Base-by-base conservation (phyloP, 352 stramenopile genomes). In the Pythium dissotocum region DNA sequence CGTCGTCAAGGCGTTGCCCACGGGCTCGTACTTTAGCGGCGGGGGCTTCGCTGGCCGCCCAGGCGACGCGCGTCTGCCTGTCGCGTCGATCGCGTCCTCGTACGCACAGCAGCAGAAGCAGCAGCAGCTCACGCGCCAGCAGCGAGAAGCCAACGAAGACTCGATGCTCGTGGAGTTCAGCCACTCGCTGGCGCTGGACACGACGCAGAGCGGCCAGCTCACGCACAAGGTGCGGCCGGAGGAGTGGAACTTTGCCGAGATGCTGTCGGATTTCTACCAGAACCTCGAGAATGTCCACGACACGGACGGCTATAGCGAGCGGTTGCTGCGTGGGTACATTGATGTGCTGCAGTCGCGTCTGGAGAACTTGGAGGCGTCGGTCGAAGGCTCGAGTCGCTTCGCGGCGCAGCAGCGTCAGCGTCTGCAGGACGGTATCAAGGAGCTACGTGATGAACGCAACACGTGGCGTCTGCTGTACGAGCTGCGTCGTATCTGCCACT, bases 391-490 rank as follows among this genome's bases (percentile, higher is more conserved):
- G 33, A 73, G 54, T 7, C 68, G 65, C 18, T 63, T 38, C 32
- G 51, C 24, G 57, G 63, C 28, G 58, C 67, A n/a, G 24, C 62
- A 49, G 67, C 78, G 12, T 32, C 63, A 83, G 52, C 75, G 83
- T 10, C 65, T 91, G 1, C 75, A 80, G 26, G 71, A 71, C 5
- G 69, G 86, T 10, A 79, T 92, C 48, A 80, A 80, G 46, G 83
- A 95, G 32, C 71, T 95, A 4, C 69, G 78, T 0, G 81, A 95
- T 58, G 88, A 95, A 40, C 79, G 88, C 38, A 95, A 95, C 40
- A 93, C 88, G n/a, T 95, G 88, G 88, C 75, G 82, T 12, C 58
- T 95, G 36, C 56, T 94, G 32, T 89, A 87, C 59, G 84, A 93
- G 54, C 69, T 95, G 36, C 83, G 86, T 12, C 73, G 83, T 32